Conservation (phyloP, 768 basidiomycete genomes). For the Xerocomus brunneocitrinus region DNA sequence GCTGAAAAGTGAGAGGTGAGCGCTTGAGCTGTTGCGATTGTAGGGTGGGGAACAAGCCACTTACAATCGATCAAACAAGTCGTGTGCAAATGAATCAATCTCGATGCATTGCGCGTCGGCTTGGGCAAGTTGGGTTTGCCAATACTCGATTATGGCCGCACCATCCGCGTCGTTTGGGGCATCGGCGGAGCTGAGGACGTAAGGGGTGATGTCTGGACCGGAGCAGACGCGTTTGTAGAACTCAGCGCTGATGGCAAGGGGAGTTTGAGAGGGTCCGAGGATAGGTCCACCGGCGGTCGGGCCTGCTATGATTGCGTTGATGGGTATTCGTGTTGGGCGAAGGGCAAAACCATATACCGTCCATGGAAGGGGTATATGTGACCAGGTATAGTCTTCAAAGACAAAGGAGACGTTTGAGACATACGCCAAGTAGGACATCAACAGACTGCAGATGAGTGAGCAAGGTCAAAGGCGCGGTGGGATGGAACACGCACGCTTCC, state of each 20-base stretch:
- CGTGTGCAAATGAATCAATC: slow-evolving; percentile 36
- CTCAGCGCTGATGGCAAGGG: slow-evolving; percentile 43
- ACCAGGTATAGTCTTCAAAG: slow-evolving; percentile 63
- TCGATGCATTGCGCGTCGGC: slow-evolving; percentile 41
- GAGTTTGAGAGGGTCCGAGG: slow-evolving; percentile 15
- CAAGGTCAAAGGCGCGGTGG: background rate
- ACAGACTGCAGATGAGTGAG: slow-evolving; percentile 29
- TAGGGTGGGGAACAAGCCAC: slow-evolving; percentile 6
- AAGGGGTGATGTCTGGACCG: slow-evolving; percentile 23
- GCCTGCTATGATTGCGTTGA: slow-evolving; percentile 56
- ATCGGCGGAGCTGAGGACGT: slow-evolving; percentile 33
- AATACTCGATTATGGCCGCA: slow-evolving; percentile 44
- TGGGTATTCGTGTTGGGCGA: slow-evolving; percentile 47
- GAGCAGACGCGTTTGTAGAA: slow-evolving; percentile 51
- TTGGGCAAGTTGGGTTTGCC: slow-evolving; percentile 37
- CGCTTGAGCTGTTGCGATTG: background rate
- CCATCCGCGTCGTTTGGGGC: slow-evolving; percentile 39
- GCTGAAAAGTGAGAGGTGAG: slow-evolving; percentile 21
- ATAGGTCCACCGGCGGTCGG: slow-evolving; percentile 49
- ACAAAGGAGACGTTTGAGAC: slow-evolving; percentile 50
- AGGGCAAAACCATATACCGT: slow-evolving; percentile 51
- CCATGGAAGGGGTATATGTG: slow-evolving; percentile 48
- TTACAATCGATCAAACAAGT: slow-evolving; percentile 48
- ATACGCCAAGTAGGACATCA: slow-evolving; percentile 52
- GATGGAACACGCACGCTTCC: slow-evolving; percentile 44